Evolutionary conservation across 352 stramenopile genomes (phyloP), one percentile per base, ranked within the genome.

Genomic region (Pythium rishiriense): DNA sequence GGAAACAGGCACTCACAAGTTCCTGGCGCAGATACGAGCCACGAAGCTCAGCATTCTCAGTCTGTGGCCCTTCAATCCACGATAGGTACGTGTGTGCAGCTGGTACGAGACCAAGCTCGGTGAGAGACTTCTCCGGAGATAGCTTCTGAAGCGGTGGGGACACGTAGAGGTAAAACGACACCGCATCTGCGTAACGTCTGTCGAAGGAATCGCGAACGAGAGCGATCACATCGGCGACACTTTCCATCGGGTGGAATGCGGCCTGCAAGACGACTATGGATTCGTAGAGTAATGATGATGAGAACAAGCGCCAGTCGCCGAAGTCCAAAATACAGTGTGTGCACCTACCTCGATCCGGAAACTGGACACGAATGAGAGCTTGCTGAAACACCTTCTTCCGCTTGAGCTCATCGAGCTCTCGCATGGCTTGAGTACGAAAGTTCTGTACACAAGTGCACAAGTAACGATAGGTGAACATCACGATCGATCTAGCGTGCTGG

Each of bases 381-480:
- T 64, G 79, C 61, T 92, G 83, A 55, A 88, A 96, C 0, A 96
- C 73, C 37, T 81, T 87, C 68, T 91, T 94, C 19, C 82, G 83
- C 66, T 93, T 91, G 0, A 96, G 73, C 31, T 94, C 82, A 26
- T 96, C 88, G 4, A 96, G 74, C 31, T 96, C 86, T 14, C 88
- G 88, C 88, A 96, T 96, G 15, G 86, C 86, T 67, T 87, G 75
- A 17, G 88, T 96, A 29, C 82, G 83, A 41, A 96, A 96, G 28
- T 88, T 92, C 85, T 95, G 15, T 21, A n/a, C 37, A 43, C 37
- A 43, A 17, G 5, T n/a, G n/a, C n/a, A n/a, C n/a, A n/a, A n/a
- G n/a, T n/a, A n/a, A n/a, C n/a, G n/a, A n/a, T n/a, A n/a, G n/a
- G n/a, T n/a, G n/a, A n/a, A n/a, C n/a, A n/a, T n/a, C n/a, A n/a